A percentile compares a stretch with the other conserved stretches of the same genome.
Conservation (phyloP, 1,139 yeast genomes). For the Waltiozyma sp. region DNA sequence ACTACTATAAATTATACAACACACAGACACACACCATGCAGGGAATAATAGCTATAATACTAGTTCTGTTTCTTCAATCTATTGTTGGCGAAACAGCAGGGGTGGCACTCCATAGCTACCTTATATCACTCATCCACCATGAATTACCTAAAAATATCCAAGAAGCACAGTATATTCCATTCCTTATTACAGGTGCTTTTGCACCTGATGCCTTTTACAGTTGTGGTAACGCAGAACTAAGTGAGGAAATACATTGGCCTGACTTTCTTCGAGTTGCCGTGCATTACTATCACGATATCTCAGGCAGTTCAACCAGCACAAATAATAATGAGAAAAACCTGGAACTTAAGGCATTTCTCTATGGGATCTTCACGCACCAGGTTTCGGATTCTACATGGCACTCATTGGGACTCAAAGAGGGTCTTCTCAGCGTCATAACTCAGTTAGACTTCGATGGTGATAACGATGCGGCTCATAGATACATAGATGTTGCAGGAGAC, state of each 20-base stretch:
- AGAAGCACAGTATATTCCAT: slow-evolving; percentile 10
- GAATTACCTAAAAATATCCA: slow-evolving; percentile 12
- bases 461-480: slow-evolving; percentile 33
- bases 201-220: slow-evolving; percentile 54
- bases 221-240: slow-evolving; percentile 37
- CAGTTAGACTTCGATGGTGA: slow-evolving; percentile 40
- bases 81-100: background rate
- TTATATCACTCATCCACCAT: slow-evolving; percentile 25
- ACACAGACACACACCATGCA: too few species aligned
- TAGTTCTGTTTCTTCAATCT: background rate
- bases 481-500: slow-evolving; percentile 50
- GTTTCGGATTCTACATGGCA: slow-evolving; percentile 56
- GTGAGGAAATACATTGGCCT: slow-evolving; percentile 59
- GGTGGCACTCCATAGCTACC: slow-evolving; percentile 25
- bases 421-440: slow-evolving; percentile 36
- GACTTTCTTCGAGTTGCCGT: slow-evolving; percentile 38
- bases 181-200: slow-evolving; percentile 41
- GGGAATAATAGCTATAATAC: background rate
- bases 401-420: slow-evolving; percentile 40
- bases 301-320: slow-evolving; percentile 11
- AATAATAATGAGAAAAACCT: slow-evolving; percentile 13
- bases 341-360: slow-evolving; percentile 36
- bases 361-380: slow-evolving; percentile 47
- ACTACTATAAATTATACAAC: too few species aligned
- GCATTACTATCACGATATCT: slow-evolving; percentile 26